Conservation (phyloP, 78 protist species). For the Bigelowiella natans region DNA sequence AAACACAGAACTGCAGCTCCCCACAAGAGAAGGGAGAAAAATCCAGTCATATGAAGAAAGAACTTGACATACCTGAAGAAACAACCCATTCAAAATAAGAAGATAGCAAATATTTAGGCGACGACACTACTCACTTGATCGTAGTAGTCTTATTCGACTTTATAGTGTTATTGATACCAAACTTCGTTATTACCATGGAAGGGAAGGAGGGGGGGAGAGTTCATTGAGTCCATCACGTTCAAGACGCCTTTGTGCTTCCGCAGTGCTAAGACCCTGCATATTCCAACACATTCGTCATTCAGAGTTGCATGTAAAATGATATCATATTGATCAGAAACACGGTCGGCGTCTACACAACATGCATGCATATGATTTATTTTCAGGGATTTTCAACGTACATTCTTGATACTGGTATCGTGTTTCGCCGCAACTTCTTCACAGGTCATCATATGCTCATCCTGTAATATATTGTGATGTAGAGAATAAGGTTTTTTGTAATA, state of each 20-base stretch:
- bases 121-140: no score
- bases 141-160: no score
- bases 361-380: no score
- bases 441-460: background rate
- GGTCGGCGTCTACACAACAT: no score
- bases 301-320: background rate
- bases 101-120: no score
- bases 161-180: no score
- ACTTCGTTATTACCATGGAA: no score
- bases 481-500: background rate
- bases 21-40: constrained; percentile 13
- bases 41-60: background rate
- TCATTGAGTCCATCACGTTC: background rate
- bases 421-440: background rate
- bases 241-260: background rate
- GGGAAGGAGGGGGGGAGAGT: background rate
- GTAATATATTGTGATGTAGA: background rate
- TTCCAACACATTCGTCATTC: background rate
- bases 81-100: no score
- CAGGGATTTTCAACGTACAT: no score
- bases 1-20: constrained; percentile 12
- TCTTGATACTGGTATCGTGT: background rate
- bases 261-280: background rate
- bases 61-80: background rate
- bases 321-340: no score